Conservation (phyloP, 2,329 filamentous ascomycete genomes). For the Pestalotiopsis sp. region DNA sequence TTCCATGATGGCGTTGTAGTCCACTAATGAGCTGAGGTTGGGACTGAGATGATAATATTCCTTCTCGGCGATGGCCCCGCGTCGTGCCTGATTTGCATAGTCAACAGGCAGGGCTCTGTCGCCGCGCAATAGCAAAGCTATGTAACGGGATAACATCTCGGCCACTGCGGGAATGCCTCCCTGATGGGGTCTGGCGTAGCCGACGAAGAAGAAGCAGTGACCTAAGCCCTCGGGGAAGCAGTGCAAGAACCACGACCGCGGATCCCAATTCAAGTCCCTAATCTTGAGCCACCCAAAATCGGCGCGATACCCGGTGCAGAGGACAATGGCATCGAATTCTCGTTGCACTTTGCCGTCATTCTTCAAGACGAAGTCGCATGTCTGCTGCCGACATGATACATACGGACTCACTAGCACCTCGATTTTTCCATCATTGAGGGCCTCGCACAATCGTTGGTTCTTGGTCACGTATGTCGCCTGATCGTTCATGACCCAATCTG, state of each 20-base stretch:
- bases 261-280: background rate
- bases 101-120: background rate
- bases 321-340: background rate
- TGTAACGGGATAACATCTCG: background rate
- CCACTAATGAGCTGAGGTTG: background rate
- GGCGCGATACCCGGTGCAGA: background rate
- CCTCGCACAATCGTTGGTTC: constrained; percentile 4
- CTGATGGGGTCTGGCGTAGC: background rate
- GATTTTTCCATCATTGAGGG: background rate
- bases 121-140: background rate
- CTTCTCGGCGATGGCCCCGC: background rate
- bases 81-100: background rate
- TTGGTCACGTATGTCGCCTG: constrained; percentile 6
- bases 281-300: background rate
- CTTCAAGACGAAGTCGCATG: background rate
- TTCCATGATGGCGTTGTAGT: background rate
- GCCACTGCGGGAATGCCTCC: background rate
- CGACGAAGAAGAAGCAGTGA: background rate
- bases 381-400: background rate
- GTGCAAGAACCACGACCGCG: background rate
- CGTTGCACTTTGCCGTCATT: background rate
- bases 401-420: background rate
- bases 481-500: background rate
- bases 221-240: background rate
- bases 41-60: constrained; percentile 6